These are phyloP conservation scores for Nakazawaea ishiwadae DNA, from an alignment of 805 yeast genomes.

Conservation along the genomic window DNA sequence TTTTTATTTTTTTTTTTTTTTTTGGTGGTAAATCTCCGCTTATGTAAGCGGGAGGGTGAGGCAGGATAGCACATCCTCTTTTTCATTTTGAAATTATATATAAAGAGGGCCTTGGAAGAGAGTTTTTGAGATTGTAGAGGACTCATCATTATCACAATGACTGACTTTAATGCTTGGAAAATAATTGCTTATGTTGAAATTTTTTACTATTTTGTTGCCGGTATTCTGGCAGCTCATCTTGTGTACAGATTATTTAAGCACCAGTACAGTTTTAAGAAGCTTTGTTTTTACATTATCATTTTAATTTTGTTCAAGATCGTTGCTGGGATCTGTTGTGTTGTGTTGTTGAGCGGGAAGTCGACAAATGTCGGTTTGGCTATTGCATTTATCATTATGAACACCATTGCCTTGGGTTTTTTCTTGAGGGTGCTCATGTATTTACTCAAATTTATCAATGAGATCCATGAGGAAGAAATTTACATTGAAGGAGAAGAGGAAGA, in stretches of 20 bases:
- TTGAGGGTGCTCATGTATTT: neutral
- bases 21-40: neutral
- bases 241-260: neutral
- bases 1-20: too few species aligned
- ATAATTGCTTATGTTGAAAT: neutral
- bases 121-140: too few species aligned
- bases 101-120: too few species aligned
- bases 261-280: neutral
- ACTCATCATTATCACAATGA: neutral
- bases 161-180: neutral
- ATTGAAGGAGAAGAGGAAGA: neutral
- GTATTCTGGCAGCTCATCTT: neutral
- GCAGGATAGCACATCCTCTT: too few species aligned
- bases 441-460: neutral
- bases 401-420: constrained; percentile 5
- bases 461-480: neutral
- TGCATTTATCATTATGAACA: constrained; percentile 3
- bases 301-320: neutral
- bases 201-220: constrained; percentile 1
- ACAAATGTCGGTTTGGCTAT: neutral
- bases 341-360: neutral
- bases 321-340: constrained; percentile 1
- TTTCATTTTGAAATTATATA: too few species aligned
- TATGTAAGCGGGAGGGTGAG: constrained; percentile 1
- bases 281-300: neutral